Evolutionary conservation across 768 basidiomycete genomes (phyloP), one percentile per base, ranked within the genome.

Genomic region (Tylopilus sp.): DNA sequence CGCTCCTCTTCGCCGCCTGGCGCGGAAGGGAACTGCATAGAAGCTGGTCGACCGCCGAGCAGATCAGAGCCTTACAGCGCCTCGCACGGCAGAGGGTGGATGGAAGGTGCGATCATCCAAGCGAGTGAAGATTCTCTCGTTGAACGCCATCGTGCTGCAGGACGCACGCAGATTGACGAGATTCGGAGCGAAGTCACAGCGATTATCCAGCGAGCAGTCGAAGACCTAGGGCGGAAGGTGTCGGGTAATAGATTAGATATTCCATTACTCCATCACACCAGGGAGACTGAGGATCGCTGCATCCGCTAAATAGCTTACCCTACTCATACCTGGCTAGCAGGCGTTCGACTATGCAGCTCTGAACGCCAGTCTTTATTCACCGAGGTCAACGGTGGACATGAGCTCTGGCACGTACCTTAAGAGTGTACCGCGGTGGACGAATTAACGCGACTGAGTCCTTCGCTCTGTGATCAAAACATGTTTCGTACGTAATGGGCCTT

Each of bases 171-270:
- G 55, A 71, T 76, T 33, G 61, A 70, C 13, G 52, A 58, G 34
- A 65, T 82, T 45, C 73, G 87, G 53, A 79, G 79, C 48, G 72
- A 78, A 54, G 72, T 89, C 24, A 84, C 83, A 4, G 73, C 74
- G 16, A 59, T 79, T 24, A 59, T 88, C 14, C 84, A 84, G 47
- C 65, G 63, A 43, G 74, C 73, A 28, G 83, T 85, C 10, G 76
- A 84, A 64, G 68, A 71, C 12, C 66, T 85, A 16, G 84, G 84
- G 21, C 74, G 77, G 55, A 73, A 70, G 12, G 71, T 82, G 19
- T 80, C 76, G 31, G 79, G 80, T 24, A 52, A 71, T 36, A 64
- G 61, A 30, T 63, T 78, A 28, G 54, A 58, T 34, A 50, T 54
- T 48, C 31, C 38, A 38, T 25, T 36, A 6, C 17, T 37, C 30